Evolutionary conservation across 116 monocot genomes (phyloP).

Genomic region (Thalassia testudinum): DNA sequence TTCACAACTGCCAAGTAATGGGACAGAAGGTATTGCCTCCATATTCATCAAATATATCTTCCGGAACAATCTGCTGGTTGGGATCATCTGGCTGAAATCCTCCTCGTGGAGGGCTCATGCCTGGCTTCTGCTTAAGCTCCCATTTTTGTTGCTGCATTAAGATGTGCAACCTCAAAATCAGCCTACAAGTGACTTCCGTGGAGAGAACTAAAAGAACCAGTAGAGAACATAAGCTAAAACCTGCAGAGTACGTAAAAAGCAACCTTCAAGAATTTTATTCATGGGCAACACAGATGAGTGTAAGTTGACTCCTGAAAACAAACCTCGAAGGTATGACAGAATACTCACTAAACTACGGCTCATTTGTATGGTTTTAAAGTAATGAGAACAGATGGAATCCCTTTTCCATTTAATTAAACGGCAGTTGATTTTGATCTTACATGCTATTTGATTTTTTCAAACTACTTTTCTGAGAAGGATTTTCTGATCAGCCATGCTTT

Average conservation of each 20-base stretch:
- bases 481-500: no score
- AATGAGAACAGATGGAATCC: no score
- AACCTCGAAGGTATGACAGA: no score
- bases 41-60: constrained; percentile 99
- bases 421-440: no score
- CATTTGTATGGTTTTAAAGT: no score
- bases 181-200: background rate
- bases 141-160: constrained; percentile 64
- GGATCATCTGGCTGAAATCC: constrained; percentile 89
- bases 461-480: no score
- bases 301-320: no score
- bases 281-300: no score
- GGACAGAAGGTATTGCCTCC: constrained; percentile 42
- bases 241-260: background rate
- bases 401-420: no score
- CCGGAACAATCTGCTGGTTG: constrained; percentile 93
- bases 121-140: constrained; percentile 93
- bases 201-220: background rate
- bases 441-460: no score
- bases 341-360: no score
- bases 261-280: no score
- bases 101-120: constrained; percentile 90
- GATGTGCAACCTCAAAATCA: background rate
- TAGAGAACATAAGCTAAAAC: background rate
- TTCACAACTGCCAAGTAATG: background rate